phyloP scores from a whole-genome alignment of 2,329 filamentous ascomycete species.

The Ceratocystis ficicola region DNA sequence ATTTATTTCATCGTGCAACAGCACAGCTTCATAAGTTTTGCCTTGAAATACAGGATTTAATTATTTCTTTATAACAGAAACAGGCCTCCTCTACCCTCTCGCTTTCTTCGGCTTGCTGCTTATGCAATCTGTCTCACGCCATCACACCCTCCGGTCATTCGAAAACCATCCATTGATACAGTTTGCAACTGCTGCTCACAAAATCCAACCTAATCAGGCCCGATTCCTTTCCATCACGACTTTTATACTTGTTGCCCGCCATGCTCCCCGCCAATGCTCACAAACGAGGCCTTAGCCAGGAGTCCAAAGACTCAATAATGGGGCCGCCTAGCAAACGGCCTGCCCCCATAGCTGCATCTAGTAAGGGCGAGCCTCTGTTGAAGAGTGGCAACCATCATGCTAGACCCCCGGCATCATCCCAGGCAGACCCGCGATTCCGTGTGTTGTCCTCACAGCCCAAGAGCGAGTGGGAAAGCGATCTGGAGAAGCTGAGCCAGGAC shows the following conservation, averaged over 20 bases:
- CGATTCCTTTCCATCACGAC: not conserved
- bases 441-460: conserved; percentile 66
- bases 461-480: conserved; percentile 82
- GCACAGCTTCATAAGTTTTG: not conserved
- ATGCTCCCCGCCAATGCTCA: conserved; percentile 46
- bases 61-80: not conserved
- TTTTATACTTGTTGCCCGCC: conserved; percentile 16
- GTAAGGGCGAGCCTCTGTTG: not conserved
- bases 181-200: not conserved
- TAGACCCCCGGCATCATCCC: conserved; percentile 33
- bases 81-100: not conserved
- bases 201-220: not conserved
- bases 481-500: conserved; percentile 93
- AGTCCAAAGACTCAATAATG: conserved; percentile 36
- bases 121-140: not conserved
- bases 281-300: conserved; percentile 61
- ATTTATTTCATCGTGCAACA: not conserved
- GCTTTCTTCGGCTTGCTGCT: not conserved
- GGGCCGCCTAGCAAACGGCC: not conserved
- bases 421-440: conserved; percentile 44
- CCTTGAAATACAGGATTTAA: conserved; percentile 1
- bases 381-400: not conserved
- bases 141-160: not conserved
- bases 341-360: not conserved
- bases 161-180: not conserved